Conservation (phyloP, 2,329 filamentous ascomycete species). For the Xylariaceae sp. region DNA sequence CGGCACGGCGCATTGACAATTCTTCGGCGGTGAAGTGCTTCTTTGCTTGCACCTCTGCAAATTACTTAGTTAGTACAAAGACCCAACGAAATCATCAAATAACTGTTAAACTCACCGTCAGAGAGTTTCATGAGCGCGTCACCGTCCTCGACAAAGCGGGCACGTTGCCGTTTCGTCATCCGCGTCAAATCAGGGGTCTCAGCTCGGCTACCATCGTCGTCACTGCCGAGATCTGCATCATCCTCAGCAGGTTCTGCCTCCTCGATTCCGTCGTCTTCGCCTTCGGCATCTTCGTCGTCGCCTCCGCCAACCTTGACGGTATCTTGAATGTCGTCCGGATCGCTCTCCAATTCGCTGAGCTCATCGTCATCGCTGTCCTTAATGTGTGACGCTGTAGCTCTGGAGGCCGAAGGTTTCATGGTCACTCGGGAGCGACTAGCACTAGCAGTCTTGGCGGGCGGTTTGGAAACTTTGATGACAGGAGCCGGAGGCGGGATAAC, state of each 20-base stretch:
- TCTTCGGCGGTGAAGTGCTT: constrained; percentile 58
- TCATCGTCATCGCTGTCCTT: constrained; percentile 50
- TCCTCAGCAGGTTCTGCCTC: constrained; percentile 35
- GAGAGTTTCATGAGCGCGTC: constrained; percentile 54
- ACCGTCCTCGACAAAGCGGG: constrained; percentile 50
- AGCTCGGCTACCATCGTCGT: constrained; percentile 42
- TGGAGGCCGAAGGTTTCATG: constrained; percentile 34
- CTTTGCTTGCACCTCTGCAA: constrained; percentile 57
- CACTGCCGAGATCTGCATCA: constrained; percentile 40
- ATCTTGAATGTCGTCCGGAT: constrained; percentile 43
- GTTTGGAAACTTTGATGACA: constrained; percentile 47
- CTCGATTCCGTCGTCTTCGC: constrained; percentile 44
- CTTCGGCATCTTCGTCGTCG: constrained; percentile 38
- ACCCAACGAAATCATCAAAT: not conserved
- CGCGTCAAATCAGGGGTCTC: constrained; percentile 52
- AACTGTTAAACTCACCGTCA: constrained; percentile 42
- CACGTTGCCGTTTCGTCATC: constrained; percentile 57
- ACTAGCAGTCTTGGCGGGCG: constrained; percentile 33
- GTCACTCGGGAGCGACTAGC: constrained; percentile 27
- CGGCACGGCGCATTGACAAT: constrained; percentile 55
- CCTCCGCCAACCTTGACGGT: constrained; percentile 39
- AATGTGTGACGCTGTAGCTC: constrained; percentile 21
- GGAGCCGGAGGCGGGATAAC: constrained; percentile 34
- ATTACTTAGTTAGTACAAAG: not conserved
- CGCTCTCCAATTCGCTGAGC: constrained; percentile 52